Evolutionary conservation across 2,329 filamentous ascomycete species (phyloP), one percentile per base, ranked within the genome.

Genomic region (Fusarium sp.): DNA sequence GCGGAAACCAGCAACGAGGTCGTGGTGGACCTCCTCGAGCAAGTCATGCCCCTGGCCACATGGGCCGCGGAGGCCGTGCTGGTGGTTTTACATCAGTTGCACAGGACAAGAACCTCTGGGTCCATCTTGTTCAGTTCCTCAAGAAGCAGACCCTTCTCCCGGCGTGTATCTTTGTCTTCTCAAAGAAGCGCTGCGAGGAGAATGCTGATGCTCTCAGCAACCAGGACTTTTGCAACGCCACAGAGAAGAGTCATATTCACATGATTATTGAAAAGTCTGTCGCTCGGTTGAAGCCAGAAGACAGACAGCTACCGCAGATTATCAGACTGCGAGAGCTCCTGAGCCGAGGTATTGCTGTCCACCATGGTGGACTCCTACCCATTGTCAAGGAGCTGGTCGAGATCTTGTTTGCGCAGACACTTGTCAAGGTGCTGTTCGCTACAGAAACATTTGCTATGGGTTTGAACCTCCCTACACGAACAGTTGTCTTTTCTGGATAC

Each of bases 381-480:
- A 99, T 99, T 68, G 93, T 98, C 73, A 99, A 99, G 79, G 96
- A 99, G 79, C 89, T 98, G 23, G 96, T 99, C 1, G 96, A 99
- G 79, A 97, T 99, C 58, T 81, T 99, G 14, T 99, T 99, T 74
- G 95, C 96, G 0, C 93, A 93, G 79, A 96, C 94, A 1, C 83
- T 99, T 60, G 96, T 99, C 63, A 99, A 99, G 80, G 92, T 99
- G 3, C 86, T 99, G 2, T 99, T 99, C 76, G 96, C 96, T 0
- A 99, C 96, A 0, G 96, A 99, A 79, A 99, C 96, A 0, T 99
- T 99, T 79, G 96, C 96, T 34, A 99, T 99, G 94, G 96, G 96
- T 27, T 85, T 99, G 31, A 99, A 99, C 76, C 82, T 99, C 61
- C 96, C 96, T 0, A 99, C 96, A 1, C 88, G 96, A 70, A 99